Evolutionary conservation across 495 filamentous ascomycete species (phyloP).

Genomic region (Rhizodiscina lignyota): DNA sequence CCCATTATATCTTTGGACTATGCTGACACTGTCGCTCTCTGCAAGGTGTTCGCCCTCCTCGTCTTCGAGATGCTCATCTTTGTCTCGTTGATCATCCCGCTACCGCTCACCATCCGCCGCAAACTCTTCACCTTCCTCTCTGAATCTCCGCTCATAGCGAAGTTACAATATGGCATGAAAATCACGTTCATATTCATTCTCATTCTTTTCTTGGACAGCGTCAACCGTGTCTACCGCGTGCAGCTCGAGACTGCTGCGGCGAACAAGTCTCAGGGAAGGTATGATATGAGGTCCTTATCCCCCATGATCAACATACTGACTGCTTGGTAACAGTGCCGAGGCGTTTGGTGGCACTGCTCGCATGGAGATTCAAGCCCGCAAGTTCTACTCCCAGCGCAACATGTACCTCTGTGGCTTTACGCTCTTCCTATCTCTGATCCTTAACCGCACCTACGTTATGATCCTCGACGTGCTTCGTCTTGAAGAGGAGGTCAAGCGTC

Average conservation of each 20-base stretch:
- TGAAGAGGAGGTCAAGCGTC: slow-evolving; percentile 77
- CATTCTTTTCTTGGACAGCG: slow-evolving; percentile 94
- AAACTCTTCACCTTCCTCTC: slow-evolving; percentile 89
- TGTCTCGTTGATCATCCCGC: slow-evolving; percentile 76
- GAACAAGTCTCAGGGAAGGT: too few relatives aligned
- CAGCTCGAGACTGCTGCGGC: slow-evolving; percentile 64
- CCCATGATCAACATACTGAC: slow-evolving; percentile 10
- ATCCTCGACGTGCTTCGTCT: slow-evolving; percentile 88
- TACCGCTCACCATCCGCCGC: slow-evolving; percentile 73
- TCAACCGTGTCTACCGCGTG: slow-evolving; percentile 95
- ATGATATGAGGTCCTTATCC: too few relatives aligned
- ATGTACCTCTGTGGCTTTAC: slow-evolving; percentile 99
- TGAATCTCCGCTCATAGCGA: slow-evolving; percentile 68
- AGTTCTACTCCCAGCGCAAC: slow-evolving; percentile 99
- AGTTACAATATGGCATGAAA: slow-evolving; percentile 68
- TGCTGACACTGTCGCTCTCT: slow-evolving; percentile 5
- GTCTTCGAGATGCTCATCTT: slow-evolving; percentile 90
- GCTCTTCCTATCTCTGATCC: slow-evolving; percentile 93
- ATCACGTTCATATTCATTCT: slow-evolving; percentile 98
- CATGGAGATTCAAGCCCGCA: slow-evolving; percentile 95
- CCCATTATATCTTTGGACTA: background rate
- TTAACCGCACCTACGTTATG: slow-evolving; percentile 97
- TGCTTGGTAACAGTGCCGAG: too few relatives aligned
- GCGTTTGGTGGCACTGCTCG: slow-evolving; percentile 69
- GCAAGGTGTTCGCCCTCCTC: slow-evolving; percentile 80